phyloP scores from a whole-genome alignment of 352 stramenopile species.

The Pythium utonaiense region DNA sequence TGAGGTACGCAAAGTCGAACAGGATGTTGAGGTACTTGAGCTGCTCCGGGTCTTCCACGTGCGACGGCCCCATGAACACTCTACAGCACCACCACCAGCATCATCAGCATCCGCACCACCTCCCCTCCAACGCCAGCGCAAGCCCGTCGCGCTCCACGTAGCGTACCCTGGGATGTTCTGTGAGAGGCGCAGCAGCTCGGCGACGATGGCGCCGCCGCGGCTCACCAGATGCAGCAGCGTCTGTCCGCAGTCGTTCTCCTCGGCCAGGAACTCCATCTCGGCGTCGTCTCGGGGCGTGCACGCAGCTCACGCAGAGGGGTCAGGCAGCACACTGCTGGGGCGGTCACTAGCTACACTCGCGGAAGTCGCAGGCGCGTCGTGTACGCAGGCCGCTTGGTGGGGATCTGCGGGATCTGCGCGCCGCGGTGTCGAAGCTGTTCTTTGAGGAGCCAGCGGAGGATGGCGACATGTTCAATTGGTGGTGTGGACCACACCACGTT shows the following conservation, averaged over 20 bases:
- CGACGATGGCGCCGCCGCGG: constrained; percentile 89
- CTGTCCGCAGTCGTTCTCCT: constrained; percentile 94
- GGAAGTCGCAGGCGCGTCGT: too few species aligned
- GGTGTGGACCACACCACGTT: constrained; percentile 12
- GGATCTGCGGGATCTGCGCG: not conserved
- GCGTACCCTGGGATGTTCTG: constrained; percentile 87
- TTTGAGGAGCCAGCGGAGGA: not conserved
- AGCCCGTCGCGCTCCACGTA: too few species aligned
- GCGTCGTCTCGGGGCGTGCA: not conserved
- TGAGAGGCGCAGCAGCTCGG: constrained; percentile 89
- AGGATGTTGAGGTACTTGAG: constrained; percentile 91
- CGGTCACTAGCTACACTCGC: too few species aligned
- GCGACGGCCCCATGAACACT: constrained; percentile 81
- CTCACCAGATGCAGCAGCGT: constrained; percentile 92
- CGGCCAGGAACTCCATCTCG: constrained; percentile 83
- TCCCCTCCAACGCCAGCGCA: too few species aligned
- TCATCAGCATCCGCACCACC: not conserved
- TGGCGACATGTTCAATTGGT: constrained; percentile 24
- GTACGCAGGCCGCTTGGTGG: not conserved
- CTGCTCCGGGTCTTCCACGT: constrained; percentile 87
- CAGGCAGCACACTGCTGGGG: too few species aligned
- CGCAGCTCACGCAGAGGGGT: not conserved
- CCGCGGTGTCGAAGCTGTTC: not conserved
- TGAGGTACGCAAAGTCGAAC: constrained; percentile 95
- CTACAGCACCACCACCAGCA: constrained; percentile 26